Evolutionary conservation across 2,329 filamentous ascomycete genomes (phyloP).

Genomic region (Diaporthe sp.): DNA sequence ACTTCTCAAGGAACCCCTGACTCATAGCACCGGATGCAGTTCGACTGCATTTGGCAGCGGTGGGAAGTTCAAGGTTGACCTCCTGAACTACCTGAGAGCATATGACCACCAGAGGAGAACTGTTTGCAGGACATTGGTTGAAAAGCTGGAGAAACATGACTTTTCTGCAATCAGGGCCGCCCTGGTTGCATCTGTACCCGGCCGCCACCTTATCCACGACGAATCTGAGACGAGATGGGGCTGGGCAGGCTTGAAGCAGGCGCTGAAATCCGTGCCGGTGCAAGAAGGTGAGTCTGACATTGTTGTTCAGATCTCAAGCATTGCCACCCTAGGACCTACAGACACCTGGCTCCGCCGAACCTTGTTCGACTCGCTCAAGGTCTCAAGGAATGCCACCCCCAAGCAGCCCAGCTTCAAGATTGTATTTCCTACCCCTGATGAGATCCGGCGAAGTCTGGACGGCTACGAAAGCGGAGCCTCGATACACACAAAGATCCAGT

Average conservation of each 20-base stretch:
- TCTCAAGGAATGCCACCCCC: slow-evolving; percentile 47
- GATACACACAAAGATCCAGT: slow-evolving; percentile 85
- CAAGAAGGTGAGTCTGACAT: slow-evolving; percentile 60
- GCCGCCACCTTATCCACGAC: slow-evolving; percentile 68
- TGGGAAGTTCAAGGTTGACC: slow-evolving; percentile 79
- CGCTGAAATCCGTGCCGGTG: slow-evolving; percentile 68
- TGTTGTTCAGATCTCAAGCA: slow-evolving; percentile 81
- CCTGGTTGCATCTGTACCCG: slow-evolving; percentile 84
- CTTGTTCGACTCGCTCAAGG: slow-evolving; percentile 66
- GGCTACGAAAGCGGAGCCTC: slow-evolving; percentile 84
- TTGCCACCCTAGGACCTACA: slow-evolving; percentile 81
- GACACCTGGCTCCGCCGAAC: slow-evolving; percentile 80
- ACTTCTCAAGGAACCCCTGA: slow-evolving; percentile 48
- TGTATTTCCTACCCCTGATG: slow-evolving; percentile 84
- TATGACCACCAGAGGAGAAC: slow-evolving; percentile 73
- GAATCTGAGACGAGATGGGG: slow-evolving; percentile 76
- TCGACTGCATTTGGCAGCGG: slow-evolving; percentile 69
- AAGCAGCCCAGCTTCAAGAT: slow-evolving; percentile 72
- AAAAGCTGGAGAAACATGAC: slow-evolving; percentile 73
- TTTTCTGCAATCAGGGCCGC: slow-evolving; percentile 79
- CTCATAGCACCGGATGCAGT: slow-evolving; percentile 26
- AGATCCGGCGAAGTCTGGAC: slow-evolving; percentile 82
- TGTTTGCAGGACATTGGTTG: slow-evolving; percentile 68
- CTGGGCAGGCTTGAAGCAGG: slow-evolving; percentile 77
- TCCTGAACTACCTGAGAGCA: slow-evolving; percentile 78